Percentiles rank a stretch among this genome's conserved stretches.
These are phyloP conservation scores for Arthrobotrys sinensis DNA, from an alignment of 2,329 filamentous ascomycete genomes.

Conservation along the genomic window DNA sequence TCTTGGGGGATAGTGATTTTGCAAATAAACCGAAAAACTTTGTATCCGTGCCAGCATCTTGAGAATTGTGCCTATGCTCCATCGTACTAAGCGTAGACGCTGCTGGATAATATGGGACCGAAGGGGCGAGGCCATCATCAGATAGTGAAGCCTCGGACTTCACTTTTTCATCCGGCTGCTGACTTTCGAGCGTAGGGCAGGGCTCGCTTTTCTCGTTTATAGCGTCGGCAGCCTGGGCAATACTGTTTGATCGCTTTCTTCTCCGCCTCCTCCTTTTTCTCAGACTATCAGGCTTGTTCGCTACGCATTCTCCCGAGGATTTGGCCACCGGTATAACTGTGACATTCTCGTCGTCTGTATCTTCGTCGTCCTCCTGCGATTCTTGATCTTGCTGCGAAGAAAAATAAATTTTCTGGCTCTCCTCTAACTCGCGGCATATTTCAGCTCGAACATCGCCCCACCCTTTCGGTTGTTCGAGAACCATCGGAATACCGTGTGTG, in stretches of 20 bases:
- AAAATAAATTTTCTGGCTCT: slow-evolving; percentile 49
- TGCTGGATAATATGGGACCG: background rate
- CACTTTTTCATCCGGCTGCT: background rate
- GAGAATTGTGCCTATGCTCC: too few relatives aligned
- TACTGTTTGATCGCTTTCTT: background rate
- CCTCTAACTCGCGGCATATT: slow-evolving; percentile 33
- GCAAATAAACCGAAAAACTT: background rate
- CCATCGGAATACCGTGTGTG: slow-evolving; percentile 28
- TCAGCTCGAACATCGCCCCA: slow-evolving; percentile 38
- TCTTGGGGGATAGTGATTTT: background rate
- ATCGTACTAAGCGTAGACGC: background rate
- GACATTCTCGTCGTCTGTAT: background rate
- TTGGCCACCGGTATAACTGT: background rate
- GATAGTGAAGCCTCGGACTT: background rate
- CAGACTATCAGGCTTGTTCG: background rate
- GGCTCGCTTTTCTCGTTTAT: background rate
- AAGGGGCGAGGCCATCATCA: background rate
- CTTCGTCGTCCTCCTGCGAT: slow-evolving; percentile 3
- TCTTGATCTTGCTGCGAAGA: slow-evolving; percentile 6
- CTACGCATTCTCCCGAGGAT: background rate
- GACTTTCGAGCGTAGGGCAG: background rate
- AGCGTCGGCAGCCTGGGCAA: background rate
- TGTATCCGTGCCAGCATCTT: background rate
- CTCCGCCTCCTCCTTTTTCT: background rate
- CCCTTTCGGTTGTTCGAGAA: slow-evolving; percentile 47